Evolutionary conservation across 148 eudicot genomes (phyloP).

Genomic region (Polygonum maritimum): DNA sequence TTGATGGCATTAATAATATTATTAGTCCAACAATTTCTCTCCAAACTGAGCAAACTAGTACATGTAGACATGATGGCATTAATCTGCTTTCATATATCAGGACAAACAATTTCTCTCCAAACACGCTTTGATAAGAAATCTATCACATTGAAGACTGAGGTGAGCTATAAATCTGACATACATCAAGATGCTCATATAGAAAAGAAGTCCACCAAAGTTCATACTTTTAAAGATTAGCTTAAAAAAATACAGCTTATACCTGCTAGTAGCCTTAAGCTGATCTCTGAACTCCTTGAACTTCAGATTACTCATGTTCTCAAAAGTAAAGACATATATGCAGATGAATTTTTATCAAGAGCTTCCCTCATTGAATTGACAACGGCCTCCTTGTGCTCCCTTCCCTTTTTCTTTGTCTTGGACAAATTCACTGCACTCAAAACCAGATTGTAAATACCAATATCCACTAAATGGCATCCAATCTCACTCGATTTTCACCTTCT

Average conservation of each 20-base stretch:
- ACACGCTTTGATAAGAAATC: not conserved
- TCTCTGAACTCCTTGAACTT: too few relatives aligned
- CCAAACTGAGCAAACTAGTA: too few relatives aligned
- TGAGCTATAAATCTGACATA: too few relatives aligned
- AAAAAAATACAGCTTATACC: too few relatives aligned
- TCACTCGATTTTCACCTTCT: not conserved
- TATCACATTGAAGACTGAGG: not conserved
- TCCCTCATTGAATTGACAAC: slow-evolving; percentile 64
- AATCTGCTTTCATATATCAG: not conserved
- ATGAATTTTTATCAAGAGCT: slow-evolving; percentile 52
- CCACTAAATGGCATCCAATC: not conserved
- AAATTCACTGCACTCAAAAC: slow-evolving; percentile 52
- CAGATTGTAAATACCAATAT: not conserved
- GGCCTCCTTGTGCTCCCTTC: slow-evolving; percentile 67
- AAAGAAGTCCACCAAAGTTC: too few relatives aligned
- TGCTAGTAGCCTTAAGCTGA: too few relatives aligned
- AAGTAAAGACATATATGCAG: slow-evolving; percentile 60
- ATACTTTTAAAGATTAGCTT: too few relatives aligned
- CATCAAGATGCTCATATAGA: slow-evolving; percentile 7
- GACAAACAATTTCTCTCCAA: not conserved
- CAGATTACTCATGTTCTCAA: slow-evolving; percentile 88
- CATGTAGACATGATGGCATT: too few relatives aligned
- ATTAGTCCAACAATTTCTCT: too few relatives aligned
- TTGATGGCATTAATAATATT: too few relatives aligned
- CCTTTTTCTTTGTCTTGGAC: slow-evolving; percentile 94